These are phyloP conservation scores for Geotrichum histeridarum DNA, from an alignment of 1,139 yeast species.

Conservation along the genomic window DNA sequence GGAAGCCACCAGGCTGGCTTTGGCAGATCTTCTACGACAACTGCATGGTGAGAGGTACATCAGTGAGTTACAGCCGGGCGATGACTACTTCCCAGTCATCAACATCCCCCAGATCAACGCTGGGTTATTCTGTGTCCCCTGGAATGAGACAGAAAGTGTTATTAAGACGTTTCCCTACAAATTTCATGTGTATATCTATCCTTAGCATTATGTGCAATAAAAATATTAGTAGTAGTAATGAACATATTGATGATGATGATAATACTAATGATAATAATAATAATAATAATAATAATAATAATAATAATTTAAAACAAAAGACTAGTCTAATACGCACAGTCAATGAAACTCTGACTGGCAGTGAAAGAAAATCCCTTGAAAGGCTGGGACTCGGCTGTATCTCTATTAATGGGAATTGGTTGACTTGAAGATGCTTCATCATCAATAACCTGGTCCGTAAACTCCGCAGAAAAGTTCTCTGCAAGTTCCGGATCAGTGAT, in stretches of 20 bases:
- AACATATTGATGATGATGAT: neutral
- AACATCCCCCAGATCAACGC: slow-evolving; percentile 77
- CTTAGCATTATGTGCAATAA: slow-evolving; percentile 7
- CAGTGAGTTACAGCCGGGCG: slow-evolving; percentile 16
- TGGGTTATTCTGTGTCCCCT: slow-evolving; percentile 49
- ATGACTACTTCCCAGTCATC: slow-evolving; percentile 28
- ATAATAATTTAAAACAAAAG: neutral
- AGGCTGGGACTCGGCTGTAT: slow-evolving; percentile 16
- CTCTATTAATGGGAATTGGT: slow-evolving; percentile 20
- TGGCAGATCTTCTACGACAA: slow-evolving; percentile 45
- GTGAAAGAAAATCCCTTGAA: slow-evolving; percentile 37
- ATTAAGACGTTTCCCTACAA: slow-evolving; percentile 12
- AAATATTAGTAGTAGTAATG: slow-evolving; percentile 1
- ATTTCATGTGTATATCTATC: slow-evolving; percentile 10
- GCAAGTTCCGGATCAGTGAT: slow-evolving; percentile 84
- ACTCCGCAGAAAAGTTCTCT: slow-evolving; percentile 85
- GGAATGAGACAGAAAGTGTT: slow-evolving; percentile 6
- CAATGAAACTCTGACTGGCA: slow-evolving; percentile 34
- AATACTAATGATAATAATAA: no score
- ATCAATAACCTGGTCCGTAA: slow-evolving; percentile 59
- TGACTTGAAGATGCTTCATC: slow-evolving; percentile 20
- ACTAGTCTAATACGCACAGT: slow-evolving; percentile 19
- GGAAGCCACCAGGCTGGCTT: slow-evolving; percentile 45
- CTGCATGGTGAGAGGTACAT: slow-evolving; percentile 24
- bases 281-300: no score